phyloP scores from a whole-genome alignment of 2,329 filamentous ascomycete genomes.

The Ophiocordyceps camponoti-rufipedis region DNA sequence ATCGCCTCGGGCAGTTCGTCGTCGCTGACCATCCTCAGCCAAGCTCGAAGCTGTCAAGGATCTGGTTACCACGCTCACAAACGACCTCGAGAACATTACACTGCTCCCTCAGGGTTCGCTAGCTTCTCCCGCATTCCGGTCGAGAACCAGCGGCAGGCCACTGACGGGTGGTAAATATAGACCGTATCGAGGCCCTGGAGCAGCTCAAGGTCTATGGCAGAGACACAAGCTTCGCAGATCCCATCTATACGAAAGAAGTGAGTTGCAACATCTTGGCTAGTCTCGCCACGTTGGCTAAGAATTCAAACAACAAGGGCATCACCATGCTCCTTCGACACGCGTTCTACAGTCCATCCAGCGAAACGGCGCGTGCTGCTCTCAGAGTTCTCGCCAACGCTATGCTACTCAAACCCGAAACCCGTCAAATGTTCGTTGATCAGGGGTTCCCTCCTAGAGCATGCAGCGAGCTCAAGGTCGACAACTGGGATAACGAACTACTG shows the following conservation, averaged over 20 bases:
- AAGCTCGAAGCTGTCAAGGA: constrained; percentile 52
- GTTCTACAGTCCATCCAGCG: constrained; percentile 44
- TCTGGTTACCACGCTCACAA: constrained; percentile 41
- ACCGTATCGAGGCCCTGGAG: constrained; percentile 41
- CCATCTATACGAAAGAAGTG: constrained; percentile 71
- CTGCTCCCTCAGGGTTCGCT: constrained; percentile 38
- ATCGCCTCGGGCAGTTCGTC: background rate
- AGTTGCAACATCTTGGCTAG: constrained; percentile 5
- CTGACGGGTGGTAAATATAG: constrained; percentile 19
- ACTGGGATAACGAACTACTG: constrained; percentile 73
- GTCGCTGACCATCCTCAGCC: constrained; percentile 18
- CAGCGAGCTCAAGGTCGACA: constrained; percentile 52
- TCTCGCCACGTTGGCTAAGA: background rate
- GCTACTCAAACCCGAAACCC: constrained; percentile 32
- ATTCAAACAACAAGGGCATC: constrained; percentile 41
- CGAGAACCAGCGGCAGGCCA: background rate
- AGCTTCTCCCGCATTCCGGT: background rate
- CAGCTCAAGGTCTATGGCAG: constrained; percentile 52
- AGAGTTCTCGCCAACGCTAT: constrained; percentile 66
- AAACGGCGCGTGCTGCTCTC: constrained; percentile 56
- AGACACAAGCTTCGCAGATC: constrained; percentile 51
- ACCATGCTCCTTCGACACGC: constrained; percentile 53
- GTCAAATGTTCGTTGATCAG: constrained; percentile 18
- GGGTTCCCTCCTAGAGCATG: constrained; percentile 45
- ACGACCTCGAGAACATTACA: constrained; percentile 41